phyloP scores from a whole-genome alignment of 2,329 filamentous ascomycete genomes.

The Pseudocercospora ulei region DNA sequence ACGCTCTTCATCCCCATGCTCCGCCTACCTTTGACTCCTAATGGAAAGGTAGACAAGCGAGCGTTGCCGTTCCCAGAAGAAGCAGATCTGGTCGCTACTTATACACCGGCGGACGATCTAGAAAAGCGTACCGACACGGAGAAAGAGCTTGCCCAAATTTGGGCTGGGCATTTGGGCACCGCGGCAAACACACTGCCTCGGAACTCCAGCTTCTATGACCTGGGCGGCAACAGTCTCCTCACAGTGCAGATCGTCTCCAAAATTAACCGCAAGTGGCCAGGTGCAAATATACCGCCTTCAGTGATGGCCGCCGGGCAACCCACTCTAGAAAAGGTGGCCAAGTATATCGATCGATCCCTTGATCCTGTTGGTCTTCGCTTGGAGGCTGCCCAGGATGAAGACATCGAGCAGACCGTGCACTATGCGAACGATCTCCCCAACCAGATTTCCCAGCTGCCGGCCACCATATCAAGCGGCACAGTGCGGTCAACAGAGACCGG shows the following conservation, averaged over 20 bases:
- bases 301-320: slow-evolving; percentile 57
- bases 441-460: slow-evolving; percentile 45
- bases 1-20: slow-evolving; percentile 62
- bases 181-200: slow-evolving; percentile 57
- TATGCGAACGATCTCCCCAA: slow-evolving; percentile 48
- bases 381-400: slow-evolving; percentile 43
- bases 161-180: slow-evolving; percentile 60
- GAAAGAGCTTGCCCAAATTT: slow-evolving; percentile 58
- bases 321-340: slow-evolving; percentile 50
- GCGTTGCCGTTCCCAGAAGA: slow-evolving; percentile 72
- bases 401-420: slow-evolving; percentile 42
- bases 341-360: slow-evolving; percentile 44
- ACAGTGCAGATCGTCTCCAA: slow-evolving; percentile 71
- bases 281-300: slow-evolving; percentile 59
- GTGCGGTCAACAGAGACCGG: slow-evolving; percentile 26
- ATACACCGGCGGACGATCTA: slow-evolving; percentile 39
- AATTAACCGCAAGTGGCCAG: slow-evolving; percentile 52
- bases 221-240: slow-evolving; percentile 70
- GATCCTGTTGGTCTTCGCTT: slow-evolving; percentile 43
- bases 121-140: slow-evolving; percentile 51
- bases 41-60: slow-evolving; percentile 73
- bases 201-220: slow-evolving; percentile 62
- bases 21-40: slow-evolving; percentile 70
- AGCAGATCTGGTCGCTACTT: slow-evolving; percentile 52
- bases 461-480: slow-evolving; percentile 26